These are phyloP conservation scores for Porcisia deanei DNA, from an alignment of 208 protist species.

Conservation along the genomic window DNA sequence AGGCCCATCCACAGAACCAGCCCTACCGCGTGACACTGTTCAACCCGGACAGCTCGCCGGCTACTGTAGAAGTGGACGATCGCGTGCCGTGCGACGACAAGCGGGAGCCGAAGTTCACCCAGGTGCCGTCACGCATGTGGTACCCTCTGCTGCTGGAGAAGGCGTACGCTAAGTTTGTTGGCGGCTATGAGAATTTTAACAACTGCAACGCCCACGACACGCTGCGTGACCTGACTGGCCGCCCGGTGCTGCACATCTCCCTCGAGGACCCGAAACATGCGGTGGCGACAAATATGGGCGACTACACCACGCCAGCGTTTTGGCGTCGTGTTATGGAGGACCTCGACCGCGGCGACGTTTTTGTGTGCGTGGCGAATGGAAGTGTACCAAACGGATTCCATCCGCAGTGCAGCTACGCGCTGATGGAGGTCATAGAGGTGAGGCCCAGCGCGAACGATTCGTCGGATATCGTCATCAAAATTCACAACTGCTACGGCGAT, in stretches of 20 bases:
- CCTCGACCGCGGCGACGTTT: conserved; percentile 69
- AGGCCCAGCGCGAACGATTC: conserved; percentile 40
- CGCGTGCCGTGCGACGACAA: conserved; percentile 71
- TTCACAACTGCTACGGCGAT: conserved; percentile 82
- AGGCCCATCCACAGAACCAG: conserved; percentile 61
- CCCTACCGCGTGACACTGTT: conserved; percentile 80
- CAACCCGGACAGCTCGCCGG: conserved; percentile 70
- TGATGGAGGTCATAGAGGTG: conserved; percentile 67
- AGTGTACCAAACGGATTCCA: conserved; percentile 65
- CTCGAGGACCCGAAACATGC: conserved; percentile 80
- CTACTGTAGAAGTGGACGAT: conserved; percentile 77
- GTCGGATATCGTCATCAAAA: conserved; percentile 60
- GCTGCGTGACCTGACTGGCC: conserved; percentile 80
- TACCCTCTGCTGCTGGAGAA: conserved; percentile 90
- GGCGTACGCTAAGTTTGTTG: conserved; percentile 91
- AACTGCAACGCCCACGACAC: conserved; percentile 84
- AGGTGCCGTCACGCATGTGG: conserved; percentile 65
- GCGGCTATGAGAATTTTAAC: conserved; percentile 79
- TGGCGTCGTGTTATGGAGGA: conserved; percentile 66
- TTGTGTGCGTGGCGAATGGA: conserved; percentile 66
- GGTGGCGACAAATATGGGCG: conserved; percentile 66
- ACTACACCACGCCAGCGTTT: conserved; percentile 67
- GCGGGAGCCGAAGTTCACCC: conserved; percentile 77
- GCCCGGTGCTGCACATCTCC: conserved; percentile 77
- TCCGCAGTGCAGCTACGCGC: conserved; percentile 72